Evolutionary conservation across 2,329 filamentous ascomycete species (phyloP).

Genomic region (Fusarium virguliforme): DNA sequence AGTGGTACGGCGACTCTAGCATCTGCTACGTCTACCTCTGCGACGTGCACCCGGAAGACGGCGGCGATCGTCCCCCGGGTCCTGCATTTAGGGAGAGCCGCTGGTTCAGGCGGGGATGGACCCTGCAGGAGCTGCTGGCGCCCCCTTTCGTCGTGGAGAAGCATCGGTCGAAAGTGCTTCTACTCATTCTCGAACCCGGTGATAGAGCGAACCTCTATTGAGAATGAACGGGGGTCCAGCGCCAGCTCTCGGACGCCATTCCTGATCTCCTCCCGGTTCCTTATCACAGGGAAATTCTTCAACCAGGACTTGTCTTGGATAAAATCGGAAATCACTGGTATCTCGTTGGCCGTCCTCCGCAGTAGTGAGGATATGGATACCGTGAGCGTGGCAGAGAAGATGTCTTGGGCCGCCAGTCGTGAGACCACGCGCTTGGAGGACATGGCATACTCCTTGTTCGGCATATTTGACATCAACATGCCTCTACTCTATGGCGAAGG

Average conservation of each 20-base stretch:
- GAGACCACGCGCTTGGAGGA: slow-evolving; percentile 1
- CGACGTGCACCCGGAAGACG: background rate
- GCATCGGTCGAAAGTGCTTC: background rate
- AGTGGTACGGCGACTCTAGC: slow-evolving; percentile 1
- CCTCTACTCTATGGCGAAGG: slow-evolving; percentile 2
- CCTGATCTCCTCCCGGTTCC: too few relatives aligned
- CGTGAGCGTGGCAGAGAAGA: background rate
- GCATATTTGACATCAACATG: slow-evolving; percentile 4
- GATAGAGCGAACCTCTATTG: too few relatives aligned
- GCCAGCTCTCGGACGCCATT: background rate
- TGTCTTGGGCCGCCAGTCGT: background rate
- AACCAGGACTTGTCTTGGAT: too few relatives aligned
- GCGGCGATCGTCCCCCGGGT: background rate
- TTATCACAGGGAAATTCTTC: too few relatives aligned
- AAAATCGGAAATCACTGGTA: background rate
- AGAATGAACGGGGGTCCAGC: too few relatives aligned
- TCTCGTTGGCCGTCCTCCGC: background rate
- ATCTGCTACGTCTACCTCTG: slow-evolving; percentile 3
- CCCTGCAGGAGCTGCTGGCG: background rate
- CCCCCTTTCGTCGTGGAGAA: background rate
- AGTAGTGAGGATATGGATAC: background rate
- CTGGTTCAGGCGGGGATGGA: slow-evolving; percentile 5
- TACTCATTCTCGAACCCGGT: too few relatives aligned
- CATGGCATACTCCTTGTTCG: slow-evolving; percentile 2
- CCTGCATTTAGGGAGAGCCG: background rate